Base-by-base conservation (phyloP, 129 eudicot genomes). In the Artemisia tridentata region DNA sequence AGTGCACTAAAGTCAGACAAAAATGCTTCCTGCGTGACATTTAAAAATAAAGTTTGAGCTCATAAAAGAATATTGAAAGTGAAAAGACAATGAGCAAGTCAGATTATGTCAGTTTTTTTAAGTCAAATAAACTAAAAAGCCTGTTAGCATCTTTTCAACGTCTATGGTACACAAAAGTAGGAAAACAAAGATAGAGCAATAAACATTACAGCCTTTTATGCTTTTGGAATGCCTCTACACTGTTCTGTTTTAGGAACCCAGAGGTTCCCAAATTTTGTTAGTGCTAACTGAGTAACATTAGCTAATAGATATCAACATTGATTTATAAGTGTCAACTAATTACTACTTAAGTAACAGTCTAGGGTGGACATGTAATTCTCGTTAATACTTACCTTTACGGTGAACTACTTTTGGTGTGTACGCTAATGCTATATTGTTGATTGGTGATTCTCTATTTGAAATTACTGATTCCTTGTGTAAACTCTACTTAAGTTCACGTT, bases 1-100 rank as follows among this genome's bases (percentile, higher is more conserved):
- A 87, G 69, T 74, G 88, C 81, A 74, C 75, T 82, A 66, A 90
- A 82, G 75, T 80, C 71, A 64, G 88, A 73, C 72, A 90, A 83
- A 72, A 93, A 87, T 68, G 80, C 65, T 81, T 91, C 97, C 88
- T 84, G 88, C 79, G 65, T 49, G 67, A 45, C 15, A 65, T 65
- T 60, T 25, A 73, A 70, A 76, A 17, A 48, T 66, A 67, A 23
- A 17, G 34, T 72, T 56, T 4, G 20, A 31, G 29, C 41, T 62
- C 25, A 16, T 38, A 45, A 54, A 62, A 64, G 70, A 48, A 53
- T 52, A 7, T 11, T 52, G 43, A 3, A 61, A 21, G 75, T 31
- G 54, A 61, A 59, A 58, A 11, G 57, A 53, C 4, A 43, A 73
- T 52, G 25, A 34, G 43, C 54, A 18, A 52, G 49, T 27, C 16